These are phyloP conservation scores for Sisymbrium altissimum DNA, from an alignment of 345 rosid species.

Conservation along the genomic window DNA sequence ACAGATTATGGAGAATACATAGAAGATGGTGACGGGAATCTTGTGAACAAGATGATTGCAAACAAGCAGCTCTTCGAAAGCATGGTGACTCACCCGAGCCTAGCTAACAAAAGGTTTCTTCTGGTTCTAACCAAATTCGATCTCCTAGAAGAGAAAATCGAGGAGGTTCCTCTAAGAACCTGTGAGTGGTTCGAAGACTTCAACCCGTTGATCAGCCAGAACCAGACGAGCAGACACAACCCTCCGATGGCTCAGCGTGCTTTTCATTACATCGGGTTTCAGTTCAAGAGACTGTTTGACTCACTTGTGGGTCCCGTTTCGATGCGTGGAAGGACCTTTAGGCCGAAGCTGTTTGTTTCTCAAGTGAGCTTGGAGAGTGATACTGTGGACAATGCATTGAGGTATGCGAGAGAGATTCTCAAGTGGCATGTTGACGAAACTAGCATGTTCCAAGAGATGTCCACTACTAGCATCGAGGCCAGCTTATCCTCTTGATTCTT, in stretches of 20 bases:
- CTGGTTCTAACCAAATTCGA: slow-evolving; percentile 78
- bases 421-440: slow-evolving; percentile 52
- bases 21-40: slow-evolving; percentile 49
- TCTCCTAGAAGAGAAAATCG: slow-evolving; percentile 69
- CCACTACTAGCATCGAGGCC: slow-evolving; percentile 47
- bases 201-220: slow-evolving; percentile 53
- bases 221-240: slow-evolving; percentile 32
- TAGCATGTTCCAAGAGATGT: slow-evolving; percentile 33
- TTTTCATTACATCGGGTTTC: slow-evolving; percentile 58
- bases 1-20: slow-evolving; percentile 54
- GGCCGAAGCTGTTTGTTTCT: slow-evolving; percentile 55
- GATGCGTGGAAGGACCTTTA: slow-evolving; percentile 16
- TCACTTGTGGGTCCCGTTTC: slow-evolving; percentile 38
- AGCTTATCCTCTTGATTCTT: slow-evolving; percentile 45
- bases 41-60: slow-evolving; percentile 73
- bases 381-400: slow-evolving; percentile 50
- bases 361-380: slow-evolving; percentile 58
- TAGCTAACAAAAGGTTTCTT: slow-evolving; percentile 69
- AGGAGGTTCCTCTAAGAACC: slow-evolving; percentile 46
- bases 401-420: slow-evolving; percentile 62
- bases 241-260: slow-evolving; percentile 62
- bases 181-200: slow-evolving; percentile 89
- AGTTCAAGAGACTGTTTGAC: slow-evolving; percentile 67
- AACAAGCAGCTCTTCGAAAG: slow-evolving; percentile 64
- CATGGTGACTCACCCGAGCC: slow-evolving; percentile 53